Conservation (phyloP, 345 rosid species). For the Barbarea vulgaris region DNA sequence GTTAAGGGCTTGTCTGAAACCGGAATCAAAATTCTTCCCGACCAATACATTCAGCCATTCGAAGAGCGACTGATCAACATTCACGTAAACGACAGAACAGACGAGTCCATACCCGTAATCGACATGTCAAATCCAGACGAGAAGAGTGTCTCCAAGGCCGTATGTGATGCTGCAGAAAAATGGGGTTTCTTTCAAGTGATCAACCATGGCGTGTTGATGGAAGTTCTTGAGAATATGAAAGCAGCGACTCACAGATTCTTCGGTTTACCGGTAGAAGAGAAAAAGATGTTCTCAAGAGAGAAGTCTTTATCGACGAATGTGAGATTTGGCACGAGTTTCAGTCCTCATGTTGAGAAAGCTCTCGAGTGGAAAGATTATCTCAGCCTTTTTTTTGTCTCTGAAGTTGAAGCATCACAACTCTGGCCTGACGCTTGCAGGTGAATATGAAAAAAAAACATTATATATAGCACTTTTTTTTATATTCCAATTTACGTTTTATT, state of each 20-base stretch:
- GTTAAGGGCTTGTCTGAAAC: slow-evolving; percentile 44
- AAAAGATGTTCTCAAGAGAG: slow-evolving; percentile 34
- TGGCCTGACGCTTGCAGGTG: slow-evolving; percentile 46
- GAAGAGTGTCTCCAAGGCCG: slow-evolving; percentile 24
- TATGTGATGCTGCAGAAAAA: slow-evolving; percentile 46
- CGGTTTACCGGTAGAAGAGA: slow-evolving; percentile 38
- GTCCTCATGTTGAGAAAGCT: slow-evolving; percentile 42
- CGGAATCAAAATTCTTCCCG: slow-evolving; percentile 39
- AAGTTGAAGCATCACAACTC: slow-evolving; percentile 39
- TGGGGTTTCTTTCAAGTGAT: slow-evolving; percentile 50
- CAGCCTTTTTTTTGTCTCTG: slow-evolving; percentile 44
- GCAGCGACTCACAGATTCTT: slow-evolving; percentile 41
- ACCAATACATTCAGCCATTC: slow-evolving; percentile 42
- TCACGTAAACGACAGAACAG: background rate
- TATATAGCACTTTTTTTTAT: too few relatives aligned
- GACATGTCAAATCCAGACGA: slow-evolving; percentile 43
- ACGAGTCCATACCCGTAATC: slow-evolving; percentile 40
- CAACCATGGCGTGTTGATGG: slow-evolving; percentile 40
- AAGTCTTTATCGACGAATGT: slow-evolving; percentile 28
- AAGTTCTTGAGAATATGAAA: slow-evolving; percentile 37
- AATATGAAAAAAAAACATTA: too few relatives aligned
- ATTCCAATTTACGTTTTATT: too few relatives aligned
- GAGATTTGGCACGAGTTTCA: slow-evolving; percentile 38
- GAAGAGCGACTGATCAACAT: slow-evolving; percentile 32
- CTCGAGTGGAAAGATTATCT: slow-evolving; percentile 53